Evolutionary conservation across 2,329 filamentous ascomycete genomes (phyloP).

Genomic region (Pezicula neosporulosa): DNA sequence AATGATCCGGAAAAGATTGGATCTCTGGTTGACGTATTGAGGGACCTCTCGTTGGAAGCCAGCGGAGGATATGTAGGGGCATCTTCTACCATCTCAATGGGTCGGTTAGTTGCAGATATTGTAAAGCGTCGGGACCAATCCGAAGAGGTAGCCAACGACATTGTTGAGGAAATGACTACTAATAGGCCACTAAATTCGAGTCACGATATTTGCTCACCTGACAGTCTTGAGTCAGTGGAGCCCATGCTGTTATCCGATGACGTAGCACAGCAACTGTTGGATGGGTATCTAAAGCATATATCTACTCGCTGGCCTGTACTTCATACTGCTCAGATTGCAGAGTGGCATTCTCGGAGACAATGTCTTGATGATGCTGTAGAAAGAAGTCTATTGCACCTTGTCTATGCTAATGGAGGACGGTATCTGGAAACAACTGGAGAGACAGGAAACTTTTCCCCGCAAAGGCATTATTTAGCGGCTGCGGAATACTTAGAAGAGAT

Average conservation of each 20-base stretch:
- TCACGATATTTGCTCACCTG: background rate
- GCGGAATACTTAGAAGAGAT: slow-evolving; percentile 30
- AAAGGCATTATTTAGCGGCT: slow-evolving; percentile 28
- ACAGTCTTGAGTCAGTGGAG: slow-evolving; percentile 1
- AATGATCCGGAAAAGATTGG: slow-evolving; percentile 1
- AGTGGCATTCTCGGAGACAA: slow-evolving; percentile 17
- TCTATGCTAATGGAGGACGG: slow-evolving; percentile 28
- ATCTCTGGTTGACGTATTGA: slow-evolving; percentile 16
- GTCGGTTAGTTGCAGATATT: slow-evolving; percentile 17
- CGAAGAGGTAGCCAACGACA: background rate
- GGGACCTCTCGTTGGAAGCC: slow-evolving; percentile 19
- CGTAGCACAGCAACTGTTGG: slow-evolving; percentile 20
- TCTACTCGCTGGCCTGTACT: slow-evolving; percentile 23
- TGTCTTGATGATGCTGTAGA: slow-evolving; percentile 16
- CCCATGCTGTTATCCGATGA: slow-evolving; percentile 16
- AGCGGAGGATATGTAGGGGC: slow-evolving; percentile 21
- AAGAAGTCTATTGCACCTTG: slow-evolving; percentile 20
- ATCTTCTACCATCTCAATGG: slow-evolving; percentile 21
- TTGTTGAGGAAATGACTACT: slow-evolving; percentile 1
- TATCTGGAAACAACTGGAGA: slow-evolving; percentile 29
- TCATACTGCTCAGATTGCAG: slow-evolving; percentile 18
- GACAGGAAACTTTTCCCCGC: slow-evolving; percentile 23
- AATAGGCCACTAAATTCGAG: background rate
- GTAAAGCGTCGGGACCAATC: slow-evolving; percentile 15
- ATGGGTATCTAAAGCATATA: slow-evolving; percentile 23